Base-by-base conservation (phyloP, 2,329 filamentous ascomycete species). In the Cordyceps militaris region DNA sequence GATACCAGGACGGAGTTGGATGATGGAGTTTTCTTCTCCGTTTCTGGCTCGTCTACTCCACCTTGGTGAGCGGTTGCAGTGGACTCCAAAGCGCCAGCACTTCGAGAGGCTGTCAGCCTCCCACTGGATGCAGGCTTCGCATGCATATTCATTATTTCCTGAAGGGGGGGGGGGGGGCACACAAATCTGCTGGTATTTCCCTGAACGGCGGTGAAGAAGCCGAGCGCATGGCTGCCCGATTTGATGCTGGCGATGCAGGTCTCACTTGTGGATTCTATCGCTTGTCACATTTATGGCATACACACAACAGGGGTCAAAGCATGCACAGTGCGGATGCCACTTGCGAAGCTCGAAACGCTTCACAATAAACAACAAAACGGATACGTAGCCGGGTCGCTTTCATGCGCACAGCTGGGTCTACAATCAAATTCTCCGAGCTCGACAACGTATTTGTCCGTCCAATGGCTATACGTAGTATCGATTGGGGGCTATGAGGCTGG, bases 211-310 rank as follows among this genome's bases (percentile, higher is more conserved):
- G 55, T 57, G 55, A 28, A 50, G 47, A 42, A 30, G 38, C 16
- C 10, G 23, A 32, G 55, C 21, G 55, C 47, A 57, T 52, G 55
- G 55, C 36, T 57, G 55, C 55, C 55, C 55, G 47, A 57, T 57
- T 49, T 8, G 54, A 49, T 44, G 38, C 23, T 57, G 38, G 47
- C 47, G 48, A 57, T 38, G 55, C 38, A 51, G 47, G 47, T 51
- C 38, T 57, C 55, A 47, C 38, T 21, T 51, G 55, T 51, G 36
- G 38, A 36, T 51, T 46, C 38, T 49, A 51, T 51, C 47, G 47
- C 47, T 32, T 46, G 24, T 57, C 55, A 51, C 19, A 50, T 57
- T 51, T 43, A 14, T 38, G 21, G 6, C 36, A 24, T 21, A 16
- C 24, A n/a, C n/a, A 42, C 4, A 9, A 42, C n/a, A 42, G n/a